Base-by-base conservation (phyloP, 441 rosid genomes). In the Cnidoscolus chayamansa region DNA sequence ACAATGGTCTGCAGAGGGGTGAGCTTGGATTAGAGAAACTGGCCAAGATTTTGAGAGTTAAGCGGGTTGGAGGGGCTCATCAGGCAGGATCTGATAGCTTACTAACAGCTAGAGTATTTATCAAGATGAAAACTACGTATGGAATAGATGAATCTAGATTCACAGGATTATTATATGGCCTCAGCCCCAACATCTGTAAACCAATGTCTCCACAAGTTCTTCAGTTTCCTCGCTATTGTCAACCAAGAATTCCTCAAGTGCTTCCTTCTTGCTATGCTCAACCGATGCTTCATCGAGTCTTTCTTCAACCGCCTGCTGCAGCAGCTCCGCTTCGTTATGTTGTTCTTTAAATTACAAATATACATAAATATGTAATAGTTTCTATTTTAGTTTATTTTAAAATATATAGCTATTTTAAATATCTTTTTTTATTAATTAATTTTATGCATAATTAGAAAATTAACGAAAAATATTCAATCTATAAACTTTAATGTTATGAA, bases 81-180 rank as follows among this genome's bases (percentile, higher is more conserved):
- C 62, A 72, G 5, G 75, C 63, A 16, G 75, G 53, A 17, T 72
- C 75, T 1, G 75, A 72, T 25, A 63, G 54, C 51, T 37, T 72
- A 19, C 15, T 72, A 25, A 72, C 68, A 31, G 67, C 68, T 1
- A 1, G 9, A 3, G 75, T 63, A 11, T 72, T 31, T 53, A 10
- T 17, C 0, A 19, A 51, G 61, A 53, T 72, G 43, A 53, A 9
- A 4, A 1, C n/a, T 5, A 4, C 32, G 8, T 51, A 49, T 30
- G 20, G 59, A 10, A 50, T 32, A 10, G 45, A 67, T 6, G 45
- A 54, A n/a, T 13, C 13, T 0, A 51, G 12, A 17, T 31, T 15
- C 4, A 30, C 30, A 16, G 70, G 70, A 2, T 67, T 31, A 13
- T 35, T 19, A 56, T 72, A 51, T 25, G 17, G 74, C 60, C n/a